Conservation (phyloP, 257 asterid genomes). For the Gentiana macrophylla region DNA sequence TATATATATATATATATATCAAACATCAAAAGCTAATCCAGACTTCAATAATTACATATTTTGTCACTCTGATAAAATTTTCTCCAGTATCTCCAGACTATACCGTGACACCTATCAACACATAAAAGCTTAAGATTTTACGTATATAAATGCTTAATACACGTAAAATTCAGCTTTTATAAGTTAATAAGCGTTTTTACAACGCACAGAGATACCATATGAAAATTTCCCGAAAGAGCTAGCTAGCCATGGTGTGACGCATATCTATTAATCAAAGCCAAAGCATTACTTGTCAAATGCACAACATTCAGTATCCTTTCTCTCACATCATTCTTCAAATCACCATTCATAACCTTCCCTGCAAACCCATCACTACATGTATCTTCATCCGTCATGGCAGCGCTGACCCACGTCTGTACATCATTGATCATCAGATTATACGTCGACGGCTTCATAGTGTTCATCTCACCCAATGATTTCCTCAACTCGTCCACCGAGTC, state of each 20-base stretch:
- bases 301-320: conserved; percentile 33
- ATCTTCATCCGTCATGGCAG: conserved; percentile 71
- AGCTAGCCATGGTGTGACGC: conserved; percentile 29
- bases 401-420: conserved; percentile 76
- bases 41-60: too few relatives aligned
- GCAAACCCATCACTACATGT: conserved; percentile 62
- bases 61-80: too few relatives aligned
- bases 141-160: too few relatives aligned
- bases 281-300: conserved; percentile 63
- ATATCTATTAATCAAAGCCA: conserved; percentile 45
- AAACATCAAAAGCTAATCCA: too few relatives aligned
- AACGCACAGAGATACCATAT: too few relatives aligned
- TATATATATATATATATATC: too few relatives aligned
- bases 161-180: too few relatives aligned
- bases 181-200: too few relatives aligned
- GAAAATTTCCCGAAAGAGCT: not conserved
- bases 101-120: too few relatives aligned
- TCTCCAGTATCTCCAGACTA: too few relatives aligned
- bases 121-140: too few relatives aligned
- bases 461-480: conserved; percentile 42
- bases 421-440: conserved; percentile 32
- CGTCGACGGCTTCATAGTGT: conserved; percentile 20
- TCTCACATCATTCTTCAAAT: conserved; percentile 32
- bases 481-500: conserved; percentile 41
- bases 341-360: conserved; percentile 34